Evolutionary conservation across 805 yeast genomes (phyloP), one percentile per base, ranked within the genome.

Genomic region (Zygoascus ofunaensis): DNA sequence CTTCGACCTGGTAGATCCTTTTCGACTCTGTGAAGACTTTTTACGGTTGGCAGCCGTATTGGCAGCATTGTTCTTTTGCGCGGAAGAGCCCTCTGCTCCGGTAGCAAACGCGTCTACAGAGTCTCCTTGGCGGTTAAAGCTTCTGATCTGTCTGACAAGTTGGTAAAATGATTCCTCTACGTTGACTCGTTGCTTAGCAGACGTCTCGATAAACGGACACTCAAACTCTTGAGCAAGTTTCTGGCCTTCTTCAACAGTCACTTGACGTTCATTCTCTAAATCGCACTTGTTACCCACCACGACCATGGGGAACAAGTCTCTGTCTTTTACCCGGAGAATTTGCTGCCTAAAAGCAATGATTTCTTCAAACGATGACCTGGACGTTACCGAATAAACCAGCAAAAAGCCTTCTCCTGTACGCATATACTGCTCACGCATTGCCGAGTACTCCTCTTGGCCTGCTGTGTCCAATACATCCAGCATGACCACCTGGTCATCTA

Each of bases 391-490:
- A 61, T 87, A 89, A 12, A 87, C 97, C 42, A 89, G 69, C 45
- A 89, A 66, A 56, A 89, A 89, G 14, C 97, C 97, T 64, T 89
- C 95, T 37, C 97, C 97, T 2, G 95, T 86, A 49, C 94, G 76
- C 94, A 89, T 89, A 64, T 89, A 89, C 63, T 87, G 92, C 61
- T 90, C 97, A 55, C 89, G 70, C 87, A 82, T 80, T 17, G 96
- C 95, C 44, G 87, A 77, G 63, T 89, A 89, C 65, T 89, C 97
- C 64, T 90, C 97, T 70, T 89, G 97, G 35, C 98, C 98, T 2
- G 98, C 98, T 18, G 98, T 92, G 64, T 92, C 98, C 58, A 92
- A 74, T 35, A 92, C 87, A 63, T 92, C 98, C 50, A 83, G 66
- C 20, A 84, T 71, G 1, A 85, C 80, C 32, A 79, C 82, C 59